phyloP scores from a whole-genome alignment of 2,329 filamentous ascomycete species.

The Trichoderma simmonsii region DNA sequence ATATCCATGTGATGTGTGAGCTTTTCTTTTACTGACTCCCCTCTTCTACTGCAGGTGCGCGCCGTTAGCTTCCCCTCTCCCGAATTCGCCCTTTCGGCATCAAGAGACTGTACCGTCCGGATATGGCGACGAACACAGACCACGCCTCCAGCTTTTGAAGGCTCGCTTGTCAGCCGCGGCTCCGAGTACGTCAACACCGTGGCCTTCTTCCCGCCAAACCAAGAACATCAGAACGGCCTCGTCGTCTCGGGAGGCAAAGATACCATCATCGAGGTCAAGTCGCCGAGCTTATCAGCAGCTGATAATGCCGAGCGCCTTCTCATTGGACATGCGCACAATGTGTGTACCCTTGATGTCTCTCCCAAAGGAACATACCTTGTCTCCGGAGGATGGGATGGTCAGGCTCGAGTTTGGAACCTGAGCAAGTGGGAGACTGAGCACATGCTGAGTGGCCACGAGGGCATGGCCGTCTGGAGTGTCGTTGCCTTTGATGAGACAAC shows the following conservation, averaged over 20 bases:
- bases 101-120: slow-evolving; percentile 86
- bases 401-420: slow-evolving; percentile 83
- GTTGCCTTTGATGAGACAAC: slow-evolving; percentile 75
- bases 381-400: slow-evolving; percentile 91
- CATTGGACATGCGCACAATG: slow-evolving; percentile 80
- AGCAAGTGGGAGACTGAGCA: slow-evolving; percentile 77
- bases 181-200: slow-evolving; percentile 85
- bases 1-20: background rate
- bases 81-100: slow-evolving; percentile 75
- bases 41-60: slow-evolving; percentile 66
- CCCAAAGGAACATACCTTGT: slow-evolving; percentile 71
- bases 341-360: slow-evolving; percentile 81
- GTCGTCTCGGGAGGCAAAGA: slow-evolving; percentile 88
- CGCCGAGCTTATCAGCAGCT: slow-evolving; percentile 61
- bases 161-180: slow-evolving; percentile 74
- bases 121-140: slow-evolving; percentile 71
- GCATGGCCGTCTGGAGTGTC: slow-evolving; percentile 82
- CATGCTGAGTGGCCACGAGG: slow-evolving; percentile 71
- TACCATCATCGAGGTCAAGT: slow-evolving; percentile 85
- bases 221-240: slow-evolving; percentile 70
- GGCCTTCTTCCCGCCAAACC: slow-evolving; percentile 68
- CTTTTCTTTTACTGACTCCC: slow-evolving; percentile 19
- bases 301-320: slow-evolving; percentile 84
- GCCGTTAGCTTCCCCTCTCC: slow-evolving; percentile 74
- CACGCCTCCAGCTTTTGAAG: slow-evolving; percentile 69